A percentile compares a stretch with the other conserved stretches of the same genome.
Evolutionary conservation across 1,284 basidiomycete genomes (phyloP).

Genomic region (Cerrena zonata): DNA sequence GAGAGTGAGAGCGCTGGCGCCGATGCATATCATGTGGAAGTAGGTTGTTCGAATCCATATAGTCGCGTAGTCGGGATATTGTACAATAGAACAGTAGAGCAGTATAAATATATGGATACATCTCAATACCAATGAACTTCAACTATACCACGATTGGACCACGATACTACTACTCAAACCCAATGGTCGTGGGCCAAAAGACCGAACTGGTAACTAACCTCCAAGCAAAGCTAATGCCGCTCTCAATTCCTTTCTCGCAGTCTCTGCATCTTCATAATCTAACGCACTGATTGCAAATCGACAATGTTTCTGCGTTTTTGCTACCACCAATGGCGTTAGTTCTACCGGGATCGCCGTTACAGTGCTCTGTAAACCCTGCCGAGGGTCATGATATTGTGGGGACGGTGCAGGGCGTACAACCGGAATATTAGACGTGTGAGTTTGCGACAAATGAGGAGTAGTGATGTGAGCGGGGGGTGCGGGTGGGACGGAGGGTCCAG

Average conservation of each 20-base stretch:
- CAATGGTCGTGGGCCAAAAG: too few species aligned
- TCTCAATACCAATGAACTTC: too few species aligned
- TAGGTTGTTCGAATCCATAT: too few species aligned
- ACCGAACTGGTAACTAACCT: constrained; percentile 19
- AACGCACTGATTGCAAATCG: constrained; percentile 85
- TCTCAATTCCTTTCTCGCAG: constrained; percentile 74
- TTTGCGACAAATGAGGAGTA: constrained; percentile 9
- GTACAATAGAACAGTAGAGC: too few species aligned
- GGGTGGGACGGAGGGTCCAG: constrained; percentile 33
- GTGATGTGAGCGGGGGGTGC: constrained; percentile 10
- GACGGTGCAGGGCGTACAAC: constrained; percentile 8
- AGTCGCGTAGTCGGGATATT: too few species aligned
- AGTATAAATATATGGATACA: too few species aligned
- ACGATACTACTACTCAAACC: too few species aligned
- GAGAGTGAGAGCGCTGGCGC: too few species aligned
- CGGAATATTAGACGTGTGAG: neutral
- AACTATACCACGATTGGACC: too few species aligned
- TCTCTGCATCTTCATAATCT: constrained; percentile 86
- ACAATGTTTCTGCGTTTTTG: constrained; percentile 83
- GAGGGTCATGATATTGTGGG: constrained; percentile 11
- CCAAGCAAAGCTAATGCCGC: constrained; percentile 73
- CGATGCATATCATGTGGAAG: too few species aligned
- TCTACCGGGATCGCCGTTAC: constrained; percentile 32
- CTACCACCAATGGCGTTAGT: constrained; percentile 58
- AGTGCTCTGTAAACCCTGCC: constrained; percentile 9